A percentile compares a stretch with the other conserved stretches of the same genome.
Conservation (phyloP, 176 grass and related monocot species). For the Sorghum bicolor region Sorghum_bicolor_NCBIv3 NC_012871.2:20019001-20019500, state of each 20-base stretch:
- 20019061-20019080: not conserved
- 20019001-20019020: too few species aligned
- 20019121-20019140: not conserved
- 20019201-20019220: not conserved
- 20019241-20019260: not conserved
- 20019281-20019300: not conserved
- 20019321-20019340: not conserved
- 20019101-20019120: not conserved
- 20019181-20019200: not conserved
- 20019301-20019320: not conserved
- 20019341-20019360: not conserved
- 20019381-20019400: not conserved
- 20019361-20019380: not conserved
- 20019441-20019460: not conserved
- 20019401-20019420: not conserved
- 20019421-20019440: not conserved
- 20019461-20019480: conserved; percentile 96
- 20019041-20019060: too few species aligned
- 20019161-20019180: not conserved
- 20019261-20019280: not conserved
- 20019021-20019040: too few species aligned
- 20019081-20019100: not conserved
- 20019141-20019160: not conserved
- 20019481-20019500: conserved; percentile 88
- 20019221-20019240: not conserved